A percentile compares a stretch with the other conserved stretches of the same genome.
phyloP scores from a whole-genome alignment of 495 filamentous ascomycete genomes.

The Trichocladium uniseriatum region DNA sequence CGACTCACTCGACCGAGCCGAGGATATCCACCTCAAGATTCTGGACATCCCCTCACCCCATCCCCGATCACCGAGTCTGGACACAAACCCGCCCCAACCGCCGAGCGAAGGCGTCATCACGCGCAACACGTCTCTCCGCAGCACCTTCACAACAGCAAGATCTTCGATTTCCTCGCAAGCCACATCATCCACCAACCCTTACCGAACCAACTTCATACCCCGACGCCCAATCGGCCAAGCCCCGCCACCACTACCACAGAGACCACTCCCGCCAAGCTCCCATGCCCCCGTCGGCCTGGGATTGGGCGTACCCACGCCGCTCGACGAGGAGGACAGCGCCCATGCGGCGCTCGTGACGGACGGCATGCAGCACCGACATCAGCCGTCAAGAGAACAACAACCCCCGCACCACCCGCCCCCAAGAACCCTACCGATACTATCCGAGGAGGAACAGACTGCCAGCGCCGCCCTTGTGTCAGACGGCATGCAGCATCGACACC shows the following conservation, averaged over 20 bases:
- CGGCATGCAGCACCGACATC: conserved; percentile 17
- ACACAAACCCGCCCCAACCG: conserved; percentile 6
- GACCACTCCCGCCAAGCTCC: conserved; percentile 5
- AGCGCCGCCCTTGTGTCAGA: not conserved
- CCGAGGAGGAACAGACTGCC: conserved; percentile 11
- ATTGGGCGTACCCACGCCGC: conserved; percentile 8
- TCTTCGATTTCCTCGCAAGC: conserved; percentile 3
- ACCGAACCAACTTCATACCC: not conserved
- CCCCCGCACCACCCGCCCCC: not conserved
- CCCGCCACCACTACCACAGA: not conserved
- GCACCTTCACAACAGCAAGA: conserved; percentile 18
- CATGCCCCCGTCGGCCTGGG: not conserved
- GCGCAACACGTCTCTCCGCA: conserved; percentile 25
- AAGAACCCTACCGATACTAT: conserved; percentile 19
- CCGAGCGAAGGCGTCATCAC: conserved; percentile 29
- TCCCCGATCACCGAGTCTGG: not conserved
- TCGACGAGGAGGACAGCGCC: conserved; percentile 19
- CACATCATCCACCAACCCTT: not conserved
- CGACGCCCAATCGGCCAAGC: conserved; percentile 7
- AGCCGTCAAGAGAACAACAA: not conserved
- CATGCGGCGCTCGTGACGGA: conserved; percentile 21
- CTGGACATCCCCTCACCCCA: conserved; percentile 7
- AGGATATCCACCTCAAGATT: conserved; percentile 19
- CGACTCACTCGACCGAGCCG: conserved; percentile 18
- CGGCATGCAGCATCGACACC: not conserved